Evolutionary conservation across 257 asterid genomes (phyloP), one percentile per base, ranked within the genome.

Genomic region (Oldenlandia corymbosa): DNA sequence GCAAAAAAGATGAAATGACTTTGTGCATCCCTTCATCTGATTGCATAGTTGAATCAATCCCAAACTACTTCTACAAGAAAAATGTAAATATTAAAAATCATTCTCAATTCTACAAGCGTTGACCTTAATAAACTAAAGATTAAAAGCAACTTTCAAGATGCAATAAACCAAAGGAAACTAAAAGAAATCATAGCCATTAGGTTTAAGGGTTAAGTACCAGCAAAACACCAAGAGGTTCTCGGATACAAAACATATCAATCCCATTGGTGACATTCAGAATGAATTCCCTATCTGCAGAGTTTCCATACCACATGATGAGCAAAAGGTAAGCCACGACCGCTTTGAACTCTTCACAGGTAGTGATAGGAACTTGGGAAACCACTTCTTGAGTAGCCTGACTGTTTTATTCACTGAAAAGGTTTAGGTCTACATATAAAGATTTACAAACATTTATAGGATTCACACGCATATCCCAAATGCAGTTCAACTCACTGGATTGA

Each of bases 111-210:
- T 16, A 30, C 45, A 20, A 16, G 43, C 58, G 62, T 77, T 78
- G 53, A 92, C 97, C 96, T 89, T 83, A 30, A 85, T 67, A 59
- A n/a, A n/a, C n/a, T n/a, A n/a, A n/a, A n/a, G n/a, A n/a, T n/a
- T n/a, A n/a, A n/a, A n/a, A n/a, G n/a, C n/a, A n/a, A n/a, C n/a
- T n/a, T n/a, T n/a, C n/a, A n/a, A n/a, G n/a, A n/a, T n/a, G n/a
- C n/a, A n/a, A n/a, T n/a, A n/a, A n/a, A n/a, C n/a, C n/a, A n/a
- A n/a, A n/a, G n/a, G n/a, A n/a, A n/a, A n/a, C n/a, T n/a, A n/a
- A 79, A 50, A 48, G 79, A 79, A 68, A 71, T 65, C 78, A 73
- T 67, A 37, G 81, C 57, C 8, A 79, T 77, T 49, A 68, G 60
- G 62, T 65, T 71, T 7, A 68, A 60, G 49, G 71, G 75, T 65